Evolutionary conservation across 306 rosid genomes (phyloP), one percentile per base, ranked within the genome.

Genomic region (Elaeagnus macrophylla): DNA sequence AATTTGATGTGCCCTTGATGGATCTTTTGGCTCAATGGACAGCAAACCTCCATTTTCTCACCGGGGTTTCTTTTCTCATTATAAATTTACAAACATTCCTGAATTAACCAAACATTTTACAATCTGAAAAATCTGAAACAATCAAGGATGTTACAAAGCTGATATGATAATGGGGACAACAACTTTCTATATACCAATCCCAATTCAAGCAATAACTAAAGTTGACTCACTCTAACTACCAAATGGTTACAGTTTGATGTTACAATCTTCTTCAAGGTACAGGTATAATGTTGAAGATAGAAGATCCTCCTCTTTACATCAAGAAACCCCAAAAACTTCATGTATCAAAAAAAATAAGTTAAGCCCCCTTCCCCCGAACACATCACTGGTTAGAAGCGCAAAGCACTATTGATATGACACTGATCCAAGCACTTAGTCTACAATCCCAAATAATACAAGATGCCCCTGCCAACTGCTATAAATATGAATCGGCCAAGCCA

Each of bases 401-500:
- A 37, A 75, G 61, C 68, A 57, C 59, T 13, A 64, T 58, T 45
- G 56, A 54, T 53, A 62, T 51, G 37, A 18, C 53, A 67, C 56
- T 37, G 60, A 53, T 3, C 7, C 60, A 59, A 57, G 32, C 57
- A 32, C 57, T 43, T 54, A 67, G 44, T 55, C 37, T 47, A 59
- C 47, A 40, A 44, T 50, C 63, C 63, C 54, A 47, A 41, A 54
- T 44, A 55, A 49, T 37, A 69, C 57, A 70, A 51, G 52, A 40
- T 20, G 69, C 14, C 68, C 50, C 51, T 7, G 55, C 73, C 60
- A 68, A 75, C 61, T 71, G 9, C 49, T 46, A 53, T 70, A 68
- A 75, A 80, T 76, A 74, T 58, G 50, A 75, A 81, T 59, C 39
- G 61, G 70, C 70, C 25, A 54, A 64, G 64, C 73, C 67, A 20